A percentile compares a stretch with the other conserved stretches of the same genome.
phyloP scores from a whole-genome alignment of 2,329 filamentous ascomycete genomes.

The Alternaria metachromatica region DNA sequence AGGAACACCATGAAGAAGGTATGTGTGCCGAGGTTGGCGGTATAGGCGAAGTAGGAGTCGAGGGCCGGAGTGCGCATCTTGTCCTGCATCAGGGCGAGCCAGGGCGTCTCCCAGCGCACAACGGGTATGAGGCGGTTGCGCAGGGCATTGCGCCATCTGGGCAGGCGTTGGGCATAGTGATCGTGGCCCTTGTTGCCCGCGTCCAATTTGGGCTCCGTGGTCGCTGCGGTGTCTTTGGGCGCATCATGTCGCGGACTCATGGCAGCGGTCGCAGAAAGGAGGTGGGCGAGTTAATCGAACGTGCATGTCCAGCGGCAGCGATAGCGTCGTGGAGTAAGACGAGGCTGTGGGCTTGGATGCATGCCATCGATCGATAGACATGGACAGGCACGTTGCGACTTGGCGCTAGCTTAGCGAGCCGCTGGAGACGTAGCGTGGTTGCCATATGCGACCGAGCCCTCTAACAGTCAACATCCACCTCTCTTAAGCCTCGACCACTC shows the following conservation, averaged over 20 bases:
- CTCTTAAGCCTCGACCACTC: conserved; percentile 25
- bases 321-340: not conserved
- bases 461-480: conserved; percentile 26
- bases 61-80: conserved; percentile 80
- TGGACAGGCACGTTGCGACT: conserved; percentile 8
- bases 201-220: conserved; percentile 54
- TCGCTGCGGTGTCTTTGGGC: conserved; percentile 1
- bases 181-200: conserved; percentile 82
- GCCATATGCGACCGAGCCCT: conserved; percentile 22
- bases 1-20: conserved; percentile 98
- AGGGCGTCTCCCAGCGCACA: conserved; percentile 92
- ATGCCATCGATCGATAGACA: conserved; percentile 2
- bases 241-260: conserved; percentile 37
- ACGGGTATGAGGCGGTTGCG: conserved; percentile 84
- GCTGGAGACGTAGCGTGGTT: conserved; percentile 18
- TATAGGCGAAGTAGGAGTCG: conserved; percentile 96
- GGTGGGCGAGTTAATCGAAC: conserved; percentile 6
- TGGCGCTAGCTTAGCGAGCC: conserved; percentile 15
- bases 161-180: conserved; percentile 77
- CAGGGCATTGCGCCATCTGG: conserved; percentile 84
- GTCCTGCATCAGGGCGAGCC: conserved; percentile 85
- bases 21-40: conserved; percentile 94
- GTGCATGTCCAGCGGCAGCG: conserved; percentile 20
- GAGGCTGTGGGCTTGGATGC: conserved; percentile 1
- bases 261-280: conserved; percentile 23